phyloP scores from a whole-genome alignment of 495 filamentous ascomycete genomes.

The Glonium stellatum region DNA sequence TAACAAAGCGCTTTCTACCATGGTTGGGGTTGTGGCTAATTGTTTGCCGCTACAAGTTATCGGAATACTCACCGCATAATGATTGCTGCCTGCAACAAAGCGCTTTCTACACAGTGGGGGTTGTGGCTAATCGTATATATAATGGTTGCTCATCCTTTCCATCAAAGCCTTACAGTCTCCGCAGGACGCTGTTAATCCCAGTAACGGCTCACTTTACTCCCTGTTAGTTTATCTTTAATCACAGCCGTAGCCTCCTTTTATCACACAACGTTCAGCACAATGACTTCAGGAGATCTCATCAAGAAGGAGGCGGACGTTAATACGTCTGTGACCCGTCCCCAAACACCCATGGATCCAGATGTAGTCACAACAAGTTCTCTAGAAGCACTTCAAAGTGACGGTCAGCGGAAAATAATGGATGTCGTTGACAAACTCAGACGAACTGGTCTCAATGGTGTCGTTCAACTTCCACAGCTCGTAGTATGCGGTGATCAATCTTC shows the following conservation, averaged over 20 bases:
- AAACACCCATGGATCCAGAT: constrained; percentile 1
- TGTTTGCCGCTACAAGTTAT: too few relatives aligned
- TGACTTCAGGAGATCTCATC: background rate
- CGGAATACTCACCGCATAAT: background rate
- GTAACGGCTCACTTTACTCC: background rate
- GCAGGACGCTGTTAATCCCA: too few relatives aligned
- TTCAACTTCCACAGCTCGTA: constrained; percentile 62
- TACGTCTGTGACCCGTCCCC: background rate
- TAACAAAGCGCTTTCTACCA: background rate
- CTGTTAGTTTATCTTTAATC: background rate
- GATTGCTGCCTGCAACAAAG: background rate
- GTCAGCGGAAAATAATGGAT: constrained; percentile 43
- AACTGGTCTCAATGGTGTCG: constrained; percentile 47
- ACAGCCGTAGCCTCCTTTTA: background rate
- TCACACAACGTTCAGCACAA: background rate
- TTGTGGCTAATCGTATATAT: too few relatives aligned
- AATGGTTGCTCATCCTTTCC: background rate
- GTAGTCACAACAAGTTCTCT: constrained; percentile 26
- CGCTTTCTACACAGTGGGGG: background rate
- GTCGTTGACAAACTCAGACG: constrained; percentile 52
- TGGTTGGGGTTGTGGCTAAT: too few relatives aligned
- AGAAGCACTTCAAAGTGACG: constrained; percentile 28
- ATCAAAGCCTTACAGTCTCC: too few relatives aligned
- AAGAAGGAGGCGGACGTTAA: background rate
- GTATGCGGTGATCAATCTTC: constrained; percentile 68